Conservation (phyloP, 2,329 filamentous ascomycete genomes). For the Aspergillus sp. region DNA sequence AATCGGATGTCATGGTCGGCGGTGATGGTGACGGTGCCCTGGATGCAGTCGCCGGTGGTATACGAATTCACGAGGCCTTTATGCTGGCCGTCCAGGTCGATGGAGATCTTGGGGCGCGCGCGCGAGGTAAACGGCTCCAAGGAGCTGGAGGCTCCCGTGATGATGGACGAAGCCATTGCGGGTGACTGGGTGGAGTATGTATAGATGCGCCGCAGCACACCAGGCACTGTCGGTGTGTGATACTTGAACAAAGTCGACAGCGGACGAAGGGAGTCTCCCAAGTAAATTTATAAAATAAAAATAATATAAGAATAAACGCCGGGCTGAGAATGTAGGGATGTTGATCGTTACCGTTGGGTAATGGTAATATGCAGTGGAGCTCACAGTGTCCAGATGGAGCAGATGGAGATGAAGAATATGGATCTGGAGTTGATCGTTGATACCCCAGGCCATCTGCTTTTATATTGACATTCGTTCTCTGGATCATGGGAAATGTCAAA, state of each 20-base stretch:
- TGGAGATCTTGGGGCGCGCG: slow-evolving; percentile 30
- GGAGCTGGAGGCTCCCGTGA: slow-evolving; percentile 25
- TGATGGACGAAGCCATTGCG: slow-evolving; percentile 23
- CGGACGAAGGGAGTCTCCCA: too few species aligned
- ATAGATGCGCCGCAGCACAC: slow-evolving; percentile 1
- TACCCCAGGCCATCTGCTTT: not conserved
- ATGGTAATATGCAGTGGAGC: slow-evolving; percentile 14
- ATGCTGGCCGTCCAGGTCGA: slow-evolving; percentile 30
- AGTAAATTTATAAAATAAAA: slow-evolving; percentile 1
- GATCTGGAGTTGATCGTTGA: not conserved
- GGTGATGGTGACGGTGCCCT: slow-evolving; percentile 53
- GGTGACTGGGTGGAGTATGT: not conserved
- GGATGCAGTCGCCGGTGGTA: slow-evolving; percentile 58
- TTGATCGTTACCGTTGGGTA: slow-evolving; percentile 17
- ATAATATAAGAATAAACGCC: not conserved
- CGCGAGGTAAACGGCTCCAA: slow-evolving; percentile 28
- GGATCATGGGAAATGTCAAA: too few species aligned
- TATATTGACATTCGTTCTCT: too few species aligned
- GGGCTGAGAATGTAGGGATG: slow-evolving; percentile 14
- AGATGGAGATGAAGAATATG: not conserved
- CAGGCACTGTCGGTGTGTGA: too few species aligned
- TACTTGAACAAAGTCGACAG: too few species aligned
- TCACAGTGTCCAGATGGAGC: not conserved
- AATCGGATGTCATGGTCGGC: slow-evolving; percentile 54
- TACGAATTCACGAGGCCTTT: slow-evolving; percentile 46